Conservation (phyloP, 2,329 filamentous ascomycete species). For the Fragosphaeria purpurea region DNA sequence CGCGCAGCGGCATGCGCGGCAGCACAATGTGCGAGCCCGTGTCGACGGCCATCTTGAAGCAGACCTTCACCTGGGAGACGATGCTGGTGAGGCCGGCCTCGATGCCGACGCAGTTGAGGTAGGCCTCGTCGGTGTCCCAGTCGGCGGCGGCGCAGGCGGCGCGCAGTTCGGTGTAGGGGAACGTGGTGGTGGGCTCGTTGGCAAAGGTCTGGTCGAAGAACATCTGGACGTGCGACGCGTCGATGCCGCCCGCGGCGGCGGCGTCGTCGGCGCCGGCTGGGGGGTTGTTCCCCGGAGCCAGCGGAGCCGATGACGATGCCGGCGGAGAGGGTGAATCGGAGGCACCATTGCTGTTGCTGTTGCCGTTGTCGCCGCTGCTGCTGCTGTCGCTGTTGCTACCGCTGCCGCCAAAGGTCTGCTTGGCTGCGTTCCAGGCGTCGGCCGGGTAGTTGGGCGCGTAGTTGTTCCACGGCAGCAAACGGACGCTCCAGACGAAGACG, state of each 20-base stretch:
- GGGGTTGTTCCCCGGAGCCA: too few relatives aligned
- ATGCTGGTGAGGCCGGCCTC: conserved; percentile 23
- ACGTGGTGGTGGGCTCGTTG: conserved; percentile 9
- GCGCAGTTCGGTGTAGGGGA: conserved; percentile 16
- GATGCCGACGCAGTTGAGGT: conserved; percentile 23
- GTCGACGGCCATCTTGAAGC: conserved; percentile 26
- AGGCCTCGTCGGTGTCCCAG: conserved; percentile 20
- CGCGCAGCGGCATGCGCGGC: conserved; percentile 23
- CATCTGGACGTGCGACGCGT: conserved; percentile 9
- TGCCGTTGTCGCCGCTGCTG: too few relatives aligned
- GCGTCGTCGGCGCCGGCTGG: too few relatives aligned
- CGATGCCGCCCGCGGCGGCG: background rate
- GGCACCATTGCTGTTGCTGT: too few relatives aligned
- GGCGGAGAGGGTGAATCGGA: too few relatives aligned
- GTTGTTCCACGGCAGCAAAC: background rate
- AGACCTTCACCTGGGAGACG: conserved; percentile 25
- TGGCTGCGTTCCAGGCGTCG: conserved; percentile 13
- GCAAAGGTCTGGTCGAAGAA: conserved; percentile 24
- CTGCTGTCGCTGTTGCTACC: background rate
- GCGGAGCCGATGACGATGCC: too few relatives aligned
- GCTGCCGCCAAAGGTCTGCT: conserved; percentile 4
- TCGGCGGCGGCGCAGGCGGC: conserved; percentile 16
- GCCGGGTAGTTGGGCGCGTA: conserved; percentile 7
- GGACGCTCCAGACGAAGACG: conserved; percentile 12
- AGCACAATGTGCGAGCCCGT: conserved; percentile 21